Evolutionary conservation across 805 yeast species (phyloP), one percentile per base, ranked within the genome.

Genomic region (Candida peoriensis): DNA sequence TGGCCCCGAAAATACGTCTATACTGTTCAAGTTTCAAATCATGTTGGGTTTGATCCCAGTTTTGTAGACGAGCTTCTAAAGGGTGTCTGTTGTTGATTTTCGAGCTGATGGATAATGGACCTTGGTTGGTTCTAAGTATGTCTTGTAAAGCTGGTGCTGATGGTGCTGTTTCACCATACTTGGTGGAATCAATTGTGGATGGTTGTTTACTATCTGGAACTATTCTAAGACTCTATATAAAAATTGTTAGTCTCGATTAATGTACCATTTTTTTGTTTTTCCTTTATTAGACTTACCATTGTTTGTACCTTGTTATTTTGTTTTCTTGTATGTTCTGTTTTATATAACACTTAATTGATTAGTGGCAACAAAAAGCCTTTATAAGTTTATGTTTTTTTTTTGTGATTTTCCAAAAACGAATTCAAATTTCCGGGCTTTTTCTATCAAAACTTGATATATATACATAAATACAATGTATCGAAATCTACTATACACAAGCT

Each of bases 1-100:
- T 96, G 31, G 90, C 77, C 12, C 98, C 98, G 58, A 83, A 88
- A 13, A 84, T 63, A 46, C 94, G 74, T 55, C 95, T 75, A 60
- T 84, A 80, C 40, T 76, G 76, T 55, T 88, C 93, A 65, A 89
- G 51, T 50, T 77, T 78, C 45, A 80, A 65, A 20, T 76, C 76
- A 22, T 72, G 72, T 52, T 87, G 88, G 10, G 81, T 81, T 28
- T 68, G 64, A 17, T 88, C 94, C 97, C 97, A 93, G 50, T 77
- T 72, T 37, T 64, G 60, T 24, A 93, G 60, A 47, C 96, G 75
- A 5, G 72, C 48, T 53, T 93, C 95, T 41, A 93, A 66, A 10
- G 97, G 97, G 59, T 93, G 98, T 58, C 82, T 76, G 49, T 76
- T 74, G 54, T 81, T 82, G 47, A 82, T 63, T 47, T 77, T 74